Conservation (phyloP, 371 early-diverging fungal genomes). For the Mucor lusitanicus region DNA sequence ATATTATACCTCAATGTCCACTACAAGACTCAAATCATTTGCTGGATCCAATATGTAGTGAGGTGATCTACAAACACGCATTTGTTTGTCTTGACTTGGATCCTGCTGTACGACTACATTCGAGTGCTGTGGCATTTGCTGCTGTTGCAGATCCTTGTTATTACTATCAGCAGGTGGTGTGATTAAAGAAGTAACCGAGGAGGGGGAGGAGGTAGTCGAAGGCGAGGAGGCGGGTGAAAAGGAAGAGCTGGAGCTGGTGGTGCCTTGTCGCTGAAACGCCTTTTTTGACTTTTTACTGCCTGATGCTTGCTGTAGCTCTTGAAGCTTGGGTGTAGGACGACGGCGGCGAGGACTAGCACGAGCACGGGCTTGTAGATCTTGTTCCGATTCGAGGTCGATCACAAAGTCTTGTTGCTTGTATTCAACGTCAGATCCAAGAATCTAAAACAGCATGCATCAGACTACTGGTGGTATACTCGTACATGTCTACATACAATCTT, state of each 20-base stretch:
- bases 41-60: neutral
- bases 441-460: neutral
- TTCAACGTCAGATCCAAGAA: neutral
- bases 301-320: too few relatives aligned
- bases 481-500: neutral
- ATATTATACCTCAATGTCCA: neutral
- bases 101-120: neutral
- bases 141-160: neutral
- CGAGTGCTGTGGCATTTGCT: neutral
- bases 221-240: neutral
- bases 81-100: neutral
- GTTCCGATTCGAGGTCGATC: neutral
- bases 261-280: neutral
- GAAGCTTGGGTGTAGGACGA: neutral
- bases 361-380: neutral
- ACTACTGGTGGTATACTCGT: too few relatives aligned
- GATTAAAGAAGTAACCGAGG: neutral
- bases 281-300: neutral
- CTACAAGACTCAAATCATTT: neutral
- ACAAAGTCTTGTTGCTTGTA: neutral
- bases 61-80: neutral
- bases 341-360: neutral
- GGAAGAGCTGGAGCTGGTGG: neutral
- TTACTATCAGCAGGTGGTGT: neutral
- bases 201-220: neutral